Conservation (phyloP, 352 stramenopile species). For the Phytophthora litchii region DNA sequence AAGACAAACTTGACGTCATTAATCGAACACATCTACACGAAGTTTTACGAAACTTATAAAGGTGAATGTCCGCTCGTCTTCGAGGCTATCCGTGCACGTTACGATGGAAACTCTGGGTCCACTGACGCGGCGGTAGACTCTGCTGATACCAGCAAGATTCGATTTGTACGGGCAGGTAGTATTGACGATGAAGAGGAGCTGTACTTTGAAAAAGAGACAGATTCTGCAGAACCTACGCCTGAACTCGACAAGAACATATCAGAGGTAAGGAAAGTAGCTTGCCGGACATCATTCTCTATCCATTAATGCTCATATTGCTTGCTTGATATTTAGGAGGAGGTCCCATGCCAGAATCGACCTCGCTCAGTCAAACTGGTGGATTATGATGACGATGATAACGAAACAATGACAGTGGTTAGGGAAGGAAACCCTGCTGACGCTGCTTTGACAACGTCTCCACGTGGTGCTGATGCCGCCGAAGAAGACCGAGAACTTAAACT, state of each 20-base stretch:
- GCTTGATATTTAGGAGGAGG: conserved; percentile 41
- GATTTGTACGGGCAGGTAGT: conserved; percentile 57
- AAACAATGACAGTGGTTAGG: conserved; percentile 34
- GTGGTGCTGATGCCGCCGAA: conserved; percentile 25
- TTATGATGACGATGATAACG: conserved; percentile 75
- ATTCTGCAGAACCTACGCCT: conserved; percentile 41
- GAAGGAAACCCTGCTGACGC: conserved; percentile 40
- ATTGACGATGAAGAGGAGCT: conserved; percentile 80
- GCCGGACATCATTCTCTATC: no score
- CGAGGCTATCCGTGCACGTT: conserved; percentile 62
- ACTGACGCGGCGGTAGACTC: conserved; percentile 19
- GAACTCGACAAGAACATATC: conserved; percentile 49
- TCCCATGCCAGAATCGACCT: conserved; percentile 45
- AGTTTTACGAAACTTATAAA: conserved; percentile 82
- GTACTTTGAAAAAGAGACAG: conserved; percentile 82
- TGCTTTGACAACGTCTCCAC: conserved; percentile 12
- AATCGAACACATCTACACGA: conserved; percentile 79
- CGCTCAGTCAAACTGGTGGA: conserved; percentile 69
- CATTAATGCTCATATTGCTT: no score
- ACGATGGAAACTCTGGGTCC: conserved; percentile 55
- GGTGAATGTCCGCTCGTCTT: conserved; percentile 75
- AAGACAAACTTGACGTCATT: conserved; percentile 73
- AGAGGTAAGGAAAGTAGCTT: conserved; percentile 39
- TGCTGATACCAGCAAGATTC: conserved; percentile 42
- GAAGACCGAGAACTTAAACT: conserved; percentile 67